phyloP scores from a whole-genome alignment of 202 grass and related monocot species.

The Alloteropsis angusta region DNA sequence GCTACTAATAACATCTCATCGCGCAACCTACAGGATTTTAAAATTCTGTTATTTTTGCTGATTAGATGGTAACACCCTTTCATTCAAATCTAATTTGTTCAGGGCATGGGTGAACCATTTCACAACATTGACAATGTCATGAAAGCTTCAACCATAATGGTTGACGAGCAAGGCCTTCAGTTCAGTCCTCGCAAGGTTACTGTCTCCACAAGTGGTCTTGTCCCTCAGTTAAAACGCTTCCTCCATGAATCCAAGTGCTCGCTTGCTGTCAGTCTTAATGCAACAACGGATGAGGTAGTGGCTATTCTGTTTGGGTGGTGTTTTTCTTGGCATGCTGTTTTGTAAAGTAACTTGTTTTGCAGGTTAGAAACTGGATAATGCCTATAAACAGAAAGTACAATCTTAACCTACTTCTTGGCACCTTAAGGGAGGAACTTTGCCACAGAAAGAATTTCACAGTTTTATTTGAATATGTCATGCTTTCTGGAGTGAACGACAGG shows the following conservation, averaged over 20 bases:
- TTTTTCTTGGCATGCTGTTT: not conserved
- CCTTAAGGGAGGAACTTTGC: slow-evolving; percentile 60
- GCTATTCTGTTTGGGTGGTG: slow-evolving; percentile 1
- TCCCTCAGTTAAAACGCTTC: slow-evolving; percentile 82
- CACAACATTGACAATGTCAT: slow-evolving; percentile 90
- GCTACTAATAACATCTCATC: not conserved
- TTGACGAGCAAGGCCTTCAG: slow-evolving; percentile 82
- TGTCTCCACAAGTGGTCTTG: slow-evolving; percentile 84
- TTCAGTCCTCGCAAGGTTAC: slow-evolving; percentile 90
- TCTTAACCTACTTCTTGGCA: slow-evolving; percentile 69
- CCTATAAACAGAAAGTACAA: slow-evolving; percentile 93
- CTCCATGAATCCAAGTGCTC: slow-evolving; percentile 68
- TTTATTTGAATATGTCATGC: slow-evolving; percentile 95
- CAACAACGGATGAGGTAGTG: slow-evolving; percentile 88
- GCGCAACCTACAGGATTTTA: not conserved
- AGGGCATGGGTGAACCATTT: slow-evolving; percentile 94
- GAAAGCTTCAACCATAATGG: slow-evolving; percentile 83
- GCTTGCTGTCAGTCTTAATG: slow-evolving; percentile 85
- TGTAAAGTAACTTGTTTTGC: slow-evolving; percentile 22
- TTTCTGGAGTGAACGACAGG: slow-evolving; percentile 94
- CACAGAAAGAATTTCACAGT: slow-evolving; percentile 56
- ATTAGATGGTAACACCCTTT: not conserved
- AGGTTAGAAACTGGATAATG: slow-evolving; percentile 99
- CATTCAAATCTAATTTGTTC: slow-evolving; percentile 12
- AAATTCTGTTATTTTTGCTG: not conserved